Evolutionary conservation across 2,329 filamentous ascomycete genomes (phyloP), one percentile per base, ranked within the genome.

Genomic region (Alternaria sp.): DNA sequence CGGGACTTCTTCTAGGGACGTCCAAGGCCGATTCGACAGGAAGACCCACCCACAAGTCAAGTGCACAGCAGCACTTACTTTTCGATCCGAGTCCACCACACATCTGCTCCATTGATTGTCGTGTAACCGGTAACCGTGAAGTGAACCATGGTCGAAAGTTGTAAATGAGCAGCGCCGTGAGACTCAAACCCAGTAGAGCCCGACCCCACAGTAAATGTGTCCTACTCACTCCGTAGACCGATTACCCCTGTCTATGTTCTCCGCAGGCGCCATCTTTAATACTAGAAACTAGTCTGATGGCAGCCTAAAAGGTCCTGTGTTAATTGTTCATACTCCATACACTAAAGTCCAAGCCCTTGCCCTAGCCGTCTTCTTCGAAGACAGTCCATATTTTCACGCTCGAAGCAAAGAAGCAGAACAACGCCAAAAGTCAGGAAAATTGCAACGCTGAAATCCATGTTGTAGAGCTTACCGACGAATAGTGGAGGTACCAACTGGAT

Each of bases 391-490:
- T 14, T 23, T 41, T 53, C 49, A 53, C 30, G 23, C 28, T 25
- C 20, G 9, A 20, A 55, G 37, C 21, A 55, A 44, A 18, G 11
- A 65, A 50, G 43, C 44, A 63, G 44, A 46, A 33, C 46, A 44
- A 44, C 11, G 46, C 33, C 21, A 20, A 63, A 46, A 51, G 30
- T 25, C 21, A 43, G 33, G 23, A 43, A 45, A 51, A 47, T 23
- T n/a, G 46, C 51, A 56, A 30, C 21, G 28, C 45, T 45, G 43
- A 63, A 50, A 26, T 58, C 43, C 54, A 58, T 26, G 4, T 45
- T 23, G 51, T 30, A 37, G 12, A 45, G 33, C 58, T 73, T 66
- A 72, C 59, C 70, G 62, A 47, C 71, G 67, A 18, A 66, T 44
- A 50, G 58, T 58, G 11, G 71, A 59, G 1, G 61, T 69, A 14